phyloP scores from a whole-genome alignment of 805 yeast species.

The Torulaspora maleeae region DNA sequence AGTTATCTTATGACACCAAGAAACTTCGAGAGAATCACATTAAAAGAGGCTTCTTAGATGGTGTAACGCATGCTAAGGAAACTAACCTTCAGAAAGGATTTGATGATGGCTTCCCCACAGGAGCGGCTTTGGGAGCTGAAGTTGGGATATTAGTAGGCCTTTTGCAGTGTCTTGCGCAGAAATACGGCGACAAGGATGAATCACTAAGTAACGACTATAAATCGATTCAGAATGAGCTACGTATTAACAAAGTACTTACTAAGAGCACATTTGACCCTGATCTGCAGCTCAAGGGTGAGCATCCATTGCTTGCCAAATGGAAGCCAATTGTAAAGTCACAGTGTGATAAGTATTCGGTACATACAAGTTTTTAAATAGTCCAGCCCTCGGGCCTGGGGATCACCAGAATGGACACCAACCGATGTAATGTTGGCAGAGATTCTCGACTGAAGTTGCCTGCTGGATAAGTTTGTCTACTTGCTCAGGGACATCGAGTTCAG shows the following conservation, averaged over 20 bases:
- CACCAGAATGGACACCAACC: conserved; percentile 99
- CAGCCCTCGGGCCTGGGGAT: conserved; percentile 3
- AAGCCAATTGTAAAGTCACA: conserved; percentile 21
- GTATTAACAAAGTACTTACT: conserved; percentile 54
- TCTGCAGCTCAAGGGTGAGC: conserved; percentile 38
- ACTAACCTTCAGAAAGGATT: conserved; percentile 71
- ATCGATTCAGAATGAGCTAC: conserved; percentile 49
- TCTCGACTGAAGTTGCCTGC: conserved; percentile 95
- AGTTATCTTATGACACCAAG: conserved; percentile 28
- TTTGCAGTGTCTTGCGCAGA: conserved; percentile 36
- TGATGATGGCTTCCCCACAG: conserved; percentile 71
- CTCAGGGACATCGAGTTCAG: conserved; percentile 71
- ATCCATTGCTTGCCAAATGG: conserved; percentile 48
- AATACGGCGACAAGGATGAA: conserved; percentile 19
- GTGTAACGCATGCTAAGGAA: conserved; percentile 65
- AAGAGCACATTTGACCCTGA: conserved; percentile 50
- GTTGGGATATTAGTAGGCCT: conserved; percentile 63
- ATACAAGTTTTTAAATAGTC: conserved; percentile 6
- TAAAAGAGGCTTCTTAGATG: conserved; percentile 82
- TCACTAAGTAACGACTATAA: conserved; percentile 26
- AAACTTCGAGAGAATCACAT: conserved; percentile 57
- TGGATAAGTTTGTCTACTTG: conserved; percentile 93
- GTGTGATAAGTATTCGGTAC: conserved; percentile 17
- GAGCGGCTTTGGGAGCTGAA: conserved; percentile 61
- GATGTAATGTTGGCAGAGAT: conserved; percentile 90